Evolutionary conservation across 768 basidiomycete species (phyloP), one percentile per base, ranked within the genome.

Genomic region (Pleurotus giganteus): DNA sequence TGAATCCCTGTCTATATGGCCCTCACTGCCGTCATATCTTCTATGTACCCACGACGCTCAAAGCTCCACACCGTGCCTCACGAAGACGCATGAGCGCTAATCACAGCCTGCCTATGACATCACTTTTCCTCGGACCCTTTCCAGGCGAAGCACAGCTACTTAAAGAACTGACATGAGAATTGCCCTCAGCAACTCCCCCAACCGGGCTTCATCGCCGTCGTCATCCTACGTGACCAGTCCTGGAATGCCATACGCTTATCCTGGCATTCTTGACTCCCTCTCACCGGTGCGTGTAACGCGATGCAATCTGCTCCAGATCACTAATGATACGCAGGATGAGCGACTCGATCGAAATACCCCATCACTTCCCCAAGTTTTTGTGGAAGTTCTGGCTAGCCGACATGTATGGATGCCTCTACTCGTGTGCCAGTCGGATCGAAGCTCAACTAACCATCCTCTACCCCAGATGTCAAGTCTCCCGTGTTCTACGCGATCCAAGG

Each of bases 321-420:
- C n/a, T n/a, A n/a, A n/a, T n/a, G n/a, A 29, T 47, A n/a, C 6
- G 28, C 28, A 51, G 34, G 49, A 51, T 47, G 49, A 51, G 34
- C 34, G 49, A 17, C 34, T 24, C 19, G 39, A 41, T 37, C 19
- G 63, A 65, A 12, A 61, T 74, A 34, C 66, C 67, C 23, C 71
- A 68, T 12, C 76, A 80, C 56, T 62, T 78, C 27, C 80, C 80
- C 23, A 65, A 63, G 15, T 81, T 81, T 60, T 56, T 81, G 11
- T 77, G 75, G 73, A 71, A 73, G 12, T 74, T 81, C 55, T 82
- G 80, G 80, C 63, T 81, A 11, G 73, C 78, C 32, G 63, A 69
- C 44, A 66, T 60, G 76, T 76, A 62, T 34, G 79, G 69, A 53
- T 19, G 2, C 1, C 39, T 19, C n/a, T 41, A 41, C 19, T 1